Base-by-base conservation (phyloP, 192 early-diverging fungal species). In the Thoreauomyces humboldtii region DNA sequence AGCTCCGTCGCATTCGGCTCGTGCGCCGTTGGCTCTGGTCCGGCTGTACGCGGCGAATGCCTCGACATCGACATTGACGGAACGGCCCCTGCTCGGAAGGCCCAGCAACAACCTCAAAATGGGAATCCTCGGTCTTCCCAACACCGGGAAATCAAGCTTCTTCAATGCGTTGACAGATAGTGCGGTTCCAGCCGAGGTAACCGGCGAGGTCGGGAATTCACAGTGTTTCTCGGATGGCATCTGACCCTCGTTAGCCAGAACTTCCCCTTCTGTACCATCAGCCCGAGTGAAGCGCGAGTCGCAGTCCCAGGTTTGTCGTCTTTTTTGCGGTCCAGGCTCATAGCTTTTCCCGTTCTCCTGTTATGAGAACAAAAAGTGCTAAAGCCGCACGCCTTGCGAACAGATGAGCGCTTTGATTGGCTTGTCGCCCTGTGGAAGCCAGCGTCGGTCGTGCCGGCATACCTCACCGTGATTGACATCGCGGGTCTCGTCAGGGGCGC, bases 381-480 rank as follows among this genome's bases (percentile, higher is more conserved):
- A n/a, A n/a, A n/a, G n/a, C n/a, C n/a, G n/a, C n/a, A n/a, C n/a
- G n/a, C n/a, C n/a, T 41, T 41, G 38, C 11, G n/a, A 12, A 41
- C n/a, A 25, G 96, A 98, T 77, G 68, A 77, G 21, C 85, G 95
- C 15, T 89, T 96, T 63, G 93, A 94, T 62, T 92, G 88, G 86
- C 83, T 92, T 21, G 67, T 59, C 47, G 69, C 82, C 25, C 62
- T 79, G 25, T 89, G 85, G 67, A 76, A 86, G 59, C 85, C 87
- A 25, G 57, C 77, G 34, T 78, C 76, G 41, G 74, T 69, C 14
- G 76, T 84, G 7, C 87, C 90, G n/a, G 87, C 88, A 19, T 90
- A 84, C 79, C 84, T 98, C 61, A 92, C 93, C 2, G 88, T 94
- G 36, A 94, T 91, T 59, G 96, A 98, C 78, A 98, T 98, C 80